Evolutionary conservation across 2,329 filamentous ascomycete species (phyloP).

Genomic region (Fusarium globosum): DNA sequence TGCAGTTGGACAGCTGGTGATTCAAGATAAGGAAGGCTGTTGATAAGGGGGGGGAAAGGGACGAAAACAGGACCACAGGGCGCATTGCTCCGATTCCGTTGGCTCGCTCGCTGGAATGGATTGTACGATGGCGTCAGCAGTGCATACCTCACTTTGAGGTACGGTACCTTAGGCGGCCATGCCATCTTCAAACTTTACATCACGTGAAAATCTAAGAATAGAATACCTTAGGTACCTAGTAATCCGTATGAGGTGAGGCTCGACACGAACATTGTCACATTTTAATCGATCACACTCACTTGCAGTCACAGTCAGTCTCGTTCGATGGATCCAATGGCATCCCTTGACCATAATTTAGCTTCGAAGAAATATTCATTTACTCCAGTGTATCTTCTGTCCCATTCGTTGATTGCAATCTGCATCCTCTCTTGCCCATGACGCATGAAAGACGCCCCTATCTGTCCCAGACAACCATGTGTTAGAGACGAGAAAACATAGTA

Average conservation of each 20-base stretch:
- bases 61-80: conserved; percentile 4
- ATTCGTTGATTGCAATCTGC: neutral
- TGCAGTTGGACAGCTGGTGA: conserved; percentile 7
- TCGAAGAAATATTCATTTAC: neutral
- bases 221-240: no score
- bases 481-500: neutral
- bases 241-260: neutral
- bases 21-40: conserved; percentile 19
- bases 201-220: conserved; percentile 32
- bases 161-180: conserved; percentile 17
- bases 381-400: neutral
- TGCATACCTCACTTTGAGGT: conserved; percentile 5
- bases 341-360: neutral
- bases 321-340: neutral
- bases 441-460: neutral
- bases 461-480: neutral
- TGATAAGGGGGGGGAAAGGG: neutral
- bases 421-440: no score
- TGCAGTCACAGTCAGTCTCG: neutral
- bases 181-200: neutral
- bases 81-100: conserved; percentile 4
- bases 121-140: conserved; percentile 20
- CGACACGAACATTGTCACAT: conserved; percentile 7
- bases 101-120: neutral
- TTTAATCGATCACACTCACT: neutral